Percentiles rank a stretch among this genome's conserved stretches.
Conservation (phyloP, 2,329 filamentous ascomycete genomes). For the Biscogniauxia mediterranea region DNA sequence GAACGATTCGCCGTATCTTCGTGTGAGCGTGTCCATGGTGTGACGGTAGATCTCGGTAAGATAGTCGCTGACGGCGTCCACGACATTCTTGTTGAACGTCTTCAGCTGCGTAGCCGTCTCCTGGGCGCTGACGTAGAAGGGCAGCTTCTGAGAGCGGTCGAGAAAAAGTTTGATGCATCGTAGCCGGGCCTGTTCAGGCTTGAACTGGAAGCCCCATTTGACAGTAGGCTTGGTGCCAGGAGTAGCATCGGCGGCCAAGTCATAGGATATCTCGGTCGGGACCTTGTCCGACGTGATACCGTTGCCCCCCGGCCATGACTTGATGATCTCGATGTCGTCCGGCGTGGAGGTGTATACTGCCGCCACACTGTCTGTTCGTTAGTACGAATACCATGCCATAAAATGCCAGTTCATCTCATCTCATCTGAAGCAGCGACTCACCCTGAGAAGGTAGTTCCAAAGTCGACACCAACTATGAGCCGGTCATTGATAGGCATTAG, state of each 20-base stretch:
- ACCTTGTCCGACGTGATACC: conserved; percentile 88
- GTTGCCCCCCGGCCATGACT: conserved; percentile 80
- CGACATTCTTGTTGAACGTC: conserved; percentile 71
- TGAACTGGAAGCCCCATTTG: conserved; percentile 84
- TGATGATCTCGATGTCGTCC: conserved; percentile 80
- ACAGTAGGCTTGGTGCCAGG: conserved; percentile 46
- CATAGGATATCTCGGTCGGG: conserved; percentile 73
- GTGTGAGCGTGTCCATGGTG: conserved; percentile 73
- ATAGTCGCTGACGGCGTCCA: conserved; percentile 78
- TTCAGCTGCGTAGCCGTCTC: conserved; percentile 77
- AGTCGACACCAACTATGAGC: conserved; percentile 76
- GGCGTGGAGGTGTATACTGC: conserved; percentile 73
- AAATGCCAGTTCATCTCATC: background rate
- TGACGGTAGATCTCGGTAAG: conserved; percentile 73
- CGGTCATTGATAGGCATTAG: conserved; percentile 56
- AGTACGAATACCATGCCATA: conserved; percentile 9
- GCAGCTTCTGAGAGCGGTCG: conserved; percentile 75
- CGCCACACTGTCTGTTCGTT: conserved; percentile 52
- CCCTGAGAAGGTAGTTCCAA: conserved; percentile 83
- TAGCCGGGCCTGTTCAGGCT: conserved; percentile 70
- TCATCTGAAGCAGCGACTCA: conserved; percentile 40
- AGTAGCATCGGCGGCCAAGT: conserved; percentile 39
- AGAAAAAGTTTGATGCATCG: conserved; percentile 84
- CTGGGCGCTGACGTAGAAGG: conserved; percentile 74
- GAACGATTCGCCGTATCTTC: conserved; percentile 74